These are phyloP conservation scores for Globisporangium lucens DNA, from an alignment of 352 stramenopile genomes.

Conservation along the genomic window DNA sequence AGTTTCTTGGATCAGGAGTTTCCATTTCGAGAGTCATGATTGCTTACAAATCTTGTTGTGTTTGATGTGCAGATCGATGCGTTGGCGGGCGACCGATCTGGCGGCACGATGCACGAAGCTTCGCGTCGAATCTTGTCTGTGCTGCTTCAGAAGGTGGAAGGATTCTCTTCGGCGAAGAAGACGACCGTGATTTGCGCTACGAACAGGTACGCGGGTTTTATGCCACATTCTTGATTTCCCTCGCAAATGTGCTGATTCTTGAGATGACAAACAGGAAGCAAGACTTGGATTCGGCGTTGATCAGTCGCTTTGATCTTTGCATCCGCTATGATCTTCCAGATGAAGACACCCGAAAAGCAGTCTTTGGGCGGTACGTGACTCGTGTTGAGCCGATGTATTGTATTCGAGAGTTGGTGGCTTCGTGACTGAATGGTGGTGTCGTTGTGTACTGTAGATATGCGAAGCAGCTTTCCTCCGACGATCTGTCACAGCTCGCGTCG, in stretches of 20 bases:
- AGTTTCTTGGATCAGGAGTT: not conserved
- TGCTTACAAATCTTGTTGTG: not conserved
- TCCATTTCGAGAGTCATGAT: not conserved
- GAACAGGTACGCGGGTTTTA: slow-evolving; percentile 53
- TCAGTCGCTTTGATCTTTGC: slow-evolving; percentile 92
- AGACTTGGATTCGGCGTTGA: slow-evolving; percentile 90
- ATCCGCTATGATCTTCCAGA: slow-evolving; percentile 91
- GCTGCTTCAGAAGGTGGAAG: slow-evolving; percentile 91
- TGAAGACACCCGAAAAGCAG: slow-evolving; percentile 69
- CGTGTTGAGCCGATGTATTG: not conserved
- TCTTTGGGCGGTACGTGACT: slow-evolving; percentile 78
- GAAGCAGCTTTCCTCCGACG: slow-evolving; percentile 80
- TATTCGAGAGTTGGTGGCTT: not conserved
- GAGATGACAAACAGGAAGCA: slow-evolving; percentile 64
- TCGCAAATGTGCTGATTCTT: not conserved
- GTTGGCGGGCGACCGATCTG: slow-evolving; percentile 84
- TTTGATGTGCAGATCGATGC: slow-evolving; percentile 75
- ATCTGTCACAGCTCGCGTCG: slow-evolving; percentile 73
- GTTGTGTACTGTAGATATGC: slow-evolving; percentile 56
- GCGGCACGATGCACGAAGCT: slow-evolving; percentile 90
- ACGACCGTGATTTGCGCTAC: slow-evolving; percentile 92
- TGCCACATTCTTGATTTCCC: not conserved
- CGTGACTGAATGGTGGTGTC: not conserved
- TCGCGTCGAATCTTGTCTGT: slow-evolving; percentile 90
- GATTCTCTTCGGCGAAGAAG: slow-evolving; percentile 91